Evolutionary conservation across 306 rosid genomes (phyloP), one percentile per base, ranked within the genome.

Genomic region (Inga laurina): DNA sequence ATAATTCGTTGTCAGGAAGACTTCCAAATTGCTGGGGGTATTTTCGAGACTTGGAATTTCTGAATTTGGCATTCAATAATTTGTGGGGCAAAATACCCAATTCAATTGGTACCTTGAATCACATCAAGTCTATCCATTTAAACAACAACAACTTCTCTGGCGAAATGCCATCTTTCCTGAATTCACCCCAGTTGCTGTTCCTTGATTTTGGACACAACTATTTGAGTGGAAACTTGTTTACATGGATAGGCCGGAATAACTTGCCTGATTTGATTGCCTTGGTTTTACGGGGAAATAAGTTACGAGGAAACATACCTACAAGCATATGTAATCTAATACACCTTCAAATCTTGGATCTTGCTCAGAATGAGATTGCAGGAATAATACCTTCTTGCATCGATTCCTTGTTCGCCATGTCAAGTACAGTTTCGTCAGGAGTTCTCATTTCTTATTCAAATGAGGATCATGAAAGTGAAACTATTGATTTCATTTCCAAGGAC

Each of bases 291-390:
- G 51, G 8, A 41, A 85, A 66, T 24, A 37, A 59, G 30, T 82
- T 75, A 6, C 1, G 54, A 37, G 86, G 88, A 66, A 73, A 30
- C 34, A 82, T 85, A 6, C 75, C 83, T 1, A 0, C 51, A 44
- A 84, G 80, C 71, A 4, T 86, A 14, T 89, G 92, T 18, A 51
- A 68, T 61, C 71, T 84, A 0, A 1, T 37, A 37, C 34, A 21
- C 56, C 85, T 86, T 59, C 84, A 74, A 49, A 24, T 84, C 8
- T 78, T 89, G 67, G 88, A 84, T 75, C 69, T 89, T 27, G 71
- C 90, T 2, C 12, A 56, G 8, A 86, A 89, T 39, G 51, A 72
- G 10, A 62, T 86, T n/a, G 19, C 51, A 0, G 84, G 90, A 27
- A 3, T 22, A 22, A 87, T 89, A 51, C 90, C 90, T 21, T 19